Base-by-base conservation (phyloP, 2,329 filamentous ascomycete genomes). In the Cladosporium velox region DNA sequence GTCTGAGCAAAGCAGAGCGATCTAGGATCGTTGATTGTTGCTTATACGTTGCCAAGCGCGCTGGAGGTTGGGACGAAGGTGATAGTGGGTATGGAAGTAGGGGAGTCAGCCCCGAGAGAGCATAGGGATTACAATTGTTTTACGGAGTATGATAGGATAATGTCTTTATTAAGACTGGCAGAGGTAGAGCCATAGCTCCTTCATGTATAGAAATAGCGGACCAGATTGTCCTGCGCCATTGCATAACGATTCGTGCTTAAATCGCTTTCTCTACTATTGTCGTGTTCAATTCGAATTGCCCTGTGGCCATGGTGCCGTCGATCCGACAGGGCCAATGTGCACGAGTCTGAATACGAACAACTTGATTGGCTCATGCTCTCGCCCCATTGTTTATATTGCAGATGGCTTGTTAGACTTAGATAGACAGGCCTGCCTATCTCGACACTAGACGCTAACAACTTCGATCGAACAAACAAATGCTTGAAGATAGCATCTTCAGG, bases 1-100 rank as follows among this genome's bases (percentile, higher is more conserved):
- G 81, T 0, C 62, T 83, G 66, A 75, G 72, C 7, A 74, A 74
- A 30, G 78, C 76, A 64, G 76, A 77, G 4, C 74, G 79, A 18
- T 73, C 73, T 3, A 74, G 72, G 54, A 74, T 83, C 41, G 77
- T 83, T 8, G 75, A 76, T 44, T 70, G 75, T 47, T 83, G 80
- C 69, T 65, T 83, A 7, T 72, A 74, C 26, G 76, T 81, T 14
- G 81, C 78, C 67, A 82, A 79, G 72, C 77, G 72, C 60, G 75
- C 82, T 30, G 81, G 82, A 15, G 80, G 80, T 1, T 73, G 75
- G 71, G 67, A 68, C 15, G 72, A 70, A 11, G 68, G 68, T 14
- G 73, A 77, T 62, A 74, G 70, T 61, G 75, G 74, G 4, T 77
- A 77, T 65, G 72, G 69, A 28, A 76, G 74, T 38, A 58, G 55